A percentile compares a stretch with the other conserved stretches of the same genome.
Evolutionary conservation across 768 basidiomycete genomes (phyloP).

Genomic region (Tricholoma matsutake): DNA sequence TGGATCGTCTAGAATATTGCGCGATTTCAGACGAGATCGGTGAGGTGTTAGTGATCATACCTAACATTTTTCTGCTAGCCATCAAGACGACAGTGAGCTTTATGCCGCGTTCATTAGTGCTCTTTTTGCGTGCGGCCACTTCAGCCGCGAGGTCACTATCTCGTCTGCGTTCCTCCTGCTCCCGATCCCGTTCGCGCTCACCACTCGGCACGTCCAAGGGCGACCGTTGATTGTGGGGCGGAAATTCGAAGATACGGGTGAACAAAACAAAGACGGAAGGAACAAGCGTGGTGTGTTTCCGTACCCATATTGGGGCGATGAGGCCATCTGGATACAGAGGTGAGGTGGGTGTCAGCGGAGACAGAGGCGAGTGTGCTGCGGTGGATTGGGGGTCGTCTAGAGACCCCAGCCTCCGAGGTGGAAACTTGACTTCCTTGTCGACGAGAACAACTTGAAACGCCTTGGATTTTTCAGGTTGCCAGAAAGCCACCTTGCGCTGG

Average conservation of each 20-base stretch:
- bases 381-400: constrained; percentile 56
- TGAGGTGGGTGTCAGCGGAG: constrained; percentile 83
- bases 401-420: constrained; percentile 75
- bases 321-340: constrained; percentile 94
- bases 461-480: constrained; percentile 69
- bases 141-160: constrained; percentile 81
- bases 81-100: constrained; percentile 94
- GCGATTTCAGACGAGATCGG: background rate
- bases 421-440: constrained; percentile 81
- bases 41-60: constrained; percentile 37
- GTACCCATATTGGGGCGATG: constrained; percentile 96
- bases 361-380: constrained; percentile 84
- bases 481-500: constrained; percentile 64
- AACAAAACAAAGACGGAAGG: constrained; percentile 95
- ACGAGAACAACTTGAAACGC: constrained; percentile 84
- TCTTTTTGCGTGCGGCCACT: constrained; percentile 76
- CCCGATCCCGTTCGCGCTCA: constrained; percentile 54
- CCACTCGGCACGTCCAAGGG: constrained; percentile 54
- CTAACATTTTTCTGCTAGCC: constrained; percentile 84
- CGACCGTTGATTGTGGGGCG: constrained; percentile 40
- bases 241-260: constrained; percentile 73
- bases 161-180: constrained; percentile 63
- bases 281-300: constrained; percentile 89
- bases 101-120: constrained; percentile 79
- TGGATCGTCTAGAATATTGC: constrained; percentile 64